These are phyloP conservation scores for Ogataea parapolymorpha DNA, from an alignment of 805 yeast species.

Conservation along the genomic window DNA sequence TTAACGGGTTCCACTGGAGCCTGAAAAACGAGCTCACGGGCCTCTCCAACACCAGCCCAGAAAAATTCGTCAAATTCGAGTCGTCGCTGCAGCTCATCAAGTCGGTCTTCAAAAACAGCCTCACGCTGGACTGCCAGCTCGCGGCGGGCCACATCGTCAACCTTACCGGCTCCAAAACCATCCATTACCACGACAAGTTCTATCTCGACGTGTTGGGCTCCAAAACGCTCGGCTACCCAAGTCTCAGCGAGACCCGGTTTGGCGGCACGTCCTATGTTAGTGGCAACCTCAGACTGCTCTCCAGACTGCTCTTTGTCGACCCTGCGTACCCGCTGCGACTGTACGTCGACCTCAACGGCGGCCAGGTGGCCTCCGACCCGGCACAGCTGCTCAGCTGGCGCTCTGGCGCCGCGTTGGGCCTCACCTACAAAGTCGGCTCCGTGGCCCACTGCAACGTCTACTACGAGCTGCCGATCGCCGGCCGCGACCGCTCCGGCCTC, in stretches of 20 bases:
- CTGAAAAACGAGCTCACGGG: constrained; percentile 46
- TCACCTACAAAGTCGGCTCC: constrained; percentile 57
- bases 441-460: constrained; percentile 64
- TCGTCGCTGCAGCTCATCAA: constrained; percentile 31
- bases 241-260: constrained; percentile 5
- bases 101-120: constrained; percentile 40
- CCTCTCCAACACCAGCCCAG: constrained; percentile 20
- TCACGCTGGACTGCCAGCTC: constrained; percentile 49
- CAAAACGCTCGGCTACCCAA: constrained; percentile 18
- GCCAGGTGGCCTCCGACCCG: constrained; percentile 43
- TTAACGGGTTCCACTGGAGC: constrained; percentile 41
- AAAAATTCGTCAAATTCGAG: constrained; percentile 37
- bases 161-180: constrained; percentile 28
- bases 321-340: constrained; percentile 52
- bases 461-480: constrained; percentile 57
- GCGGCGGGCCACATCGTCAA: constrained; percentile 57
- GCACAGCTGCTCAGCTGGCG: constrained; percentile 19
- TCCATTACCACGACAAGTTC: constrained; percentile 76
- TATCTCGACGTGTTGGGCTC: constrained; percentile 47
- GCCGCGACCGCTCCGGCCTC: constrained; percentile 53
- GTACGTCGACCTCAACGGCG: constrained; percentile 65
- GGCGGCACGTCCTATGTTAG: constrained; percentile 30
- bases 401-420: constrained; percentile 46
- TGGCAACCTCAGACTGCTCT: constrained; percentile 36
- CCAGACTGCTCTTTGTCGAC: constrained; percentile 54